phyloP scores from a whole-genome alignment of 306 rosid genomes.

The Corylus heterophylla region DNA sequence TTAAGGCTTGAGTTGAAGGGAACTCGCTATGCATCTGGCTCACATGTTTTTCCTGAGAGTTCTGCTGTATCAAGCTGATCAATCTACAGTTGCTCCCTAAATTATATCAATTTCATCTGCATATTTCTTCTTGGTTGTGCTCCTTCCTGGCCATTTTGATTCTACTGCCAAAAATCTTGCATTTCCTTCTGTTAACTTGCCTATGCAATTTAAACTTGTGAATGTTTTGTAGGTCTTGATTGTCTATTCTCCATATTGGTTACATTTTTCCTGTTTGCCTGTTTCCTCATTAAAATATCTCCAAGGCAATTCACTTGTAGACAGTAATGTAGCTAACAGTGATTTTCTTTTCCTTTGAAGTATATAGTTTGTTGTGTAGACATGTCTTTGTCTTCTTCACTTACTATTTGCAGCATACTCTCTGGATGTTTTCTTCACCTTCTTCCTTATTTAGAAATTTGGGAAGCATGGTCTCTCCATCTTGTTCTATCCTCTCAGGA shows the following conservation, averaged over 20 bases:
- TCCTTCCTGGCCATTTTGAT: background rate
- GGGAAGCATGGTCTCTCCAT: background rate
- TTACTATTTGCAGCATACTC: background rate
- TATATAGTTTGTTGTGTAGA: background rate
- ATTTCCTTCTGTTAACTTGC: background rate
- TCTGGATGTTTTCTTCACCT: background rate
- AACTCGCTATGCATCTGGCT: background rate
- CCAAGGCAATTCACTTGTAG: background rate
- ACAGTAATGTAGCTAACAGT: background rate
- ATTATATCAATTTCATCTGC: background rate
- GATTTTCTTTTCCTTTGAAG: background rate
- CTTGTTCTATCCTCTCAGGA: background rate
- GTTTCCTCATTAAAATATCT: background rate
- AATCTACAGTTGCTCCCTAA: background rate
- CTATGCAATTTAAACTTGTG: background rate
- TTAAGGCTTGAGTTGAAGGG: background rate
- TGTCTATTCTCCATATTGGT: background rate
- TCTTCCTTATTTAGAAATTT: background rate
- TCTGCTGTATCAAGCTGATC: background rate
- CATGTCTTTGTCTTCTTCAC: background rate
- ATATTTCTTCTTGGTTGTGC: background rate
- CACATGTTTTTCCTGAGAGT: background rate
- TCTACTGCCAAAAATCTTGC: background rate
- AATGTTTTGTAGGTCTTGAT: background rate
- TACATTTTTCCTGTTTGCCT: background rate